Conservation (phyloP, 129 eudicot genomes). For the Pseudognaphalium luteoalbum region DNA sequence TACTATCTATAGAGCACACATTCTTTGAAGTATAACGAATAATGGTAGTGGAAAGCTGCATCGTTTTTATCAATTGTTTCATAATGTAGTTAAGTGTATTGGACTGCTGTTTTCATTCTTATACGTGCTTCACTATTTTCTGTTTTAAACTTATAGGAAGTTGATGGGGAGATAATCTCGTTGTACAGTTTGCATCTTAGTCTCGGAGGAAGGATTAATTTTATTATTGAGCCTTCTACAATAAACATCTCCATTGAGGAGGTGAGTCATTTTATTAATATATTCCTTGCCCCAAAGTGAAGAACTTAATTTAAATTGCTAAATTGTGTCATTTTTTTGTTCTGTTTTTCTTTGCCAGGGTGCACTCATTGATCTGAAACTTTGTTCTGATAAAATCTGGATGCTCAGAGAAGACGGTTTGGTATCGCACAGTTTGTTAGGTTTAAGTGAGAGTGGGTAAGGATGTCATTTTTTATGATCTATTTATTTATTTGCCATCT, state of each 20-base stretch:
- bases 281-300: slow-evolving; percentile 2
- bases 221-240: slow-evolving; percentile 55
- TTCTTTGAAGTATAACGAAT: background rate
- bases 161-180: slow-evolving; percentile 42
- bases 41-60: background rate
- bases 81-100: background rate
- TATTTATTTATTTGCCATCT: background rate
- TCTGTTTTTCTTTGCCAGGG: slow-evolving; percentile 38
- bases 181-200: slow-evolving; percentile 51
- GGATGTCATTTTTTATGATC: slow-evolving; percentile 14
- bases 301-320: background rate
- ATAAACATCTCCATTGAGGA: slow-evolving; percentile 55
- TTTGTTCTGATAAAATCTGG: slow-evolving; percentile 69
- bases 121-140: background rate
- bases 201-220: slow-evolving; percentile 49
- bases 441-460: slow-evolving; percentile 44
- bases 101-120: background rate
- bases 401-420: slow-evolving; percentile 76
- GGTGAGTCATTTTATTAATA: slow-evolving; percentile 41
- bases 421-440: slow-evolving; percentile 42
- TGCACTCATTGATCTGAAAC: slow-evolving; percentile 63
- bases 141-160: slow-evolving; percentile 46
- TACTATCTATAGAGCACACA: background rate
- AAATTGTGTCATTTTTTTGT: slow-evolving; percentile 11
- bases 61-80: background rate